Percentiles rank a stretch among this genome's conserved stretches.
These are phyloP conservation scores for Nicotiana rustica DNA, from an alignment of 305 asterid genomes.

Conservation along the genomic window DNA sequence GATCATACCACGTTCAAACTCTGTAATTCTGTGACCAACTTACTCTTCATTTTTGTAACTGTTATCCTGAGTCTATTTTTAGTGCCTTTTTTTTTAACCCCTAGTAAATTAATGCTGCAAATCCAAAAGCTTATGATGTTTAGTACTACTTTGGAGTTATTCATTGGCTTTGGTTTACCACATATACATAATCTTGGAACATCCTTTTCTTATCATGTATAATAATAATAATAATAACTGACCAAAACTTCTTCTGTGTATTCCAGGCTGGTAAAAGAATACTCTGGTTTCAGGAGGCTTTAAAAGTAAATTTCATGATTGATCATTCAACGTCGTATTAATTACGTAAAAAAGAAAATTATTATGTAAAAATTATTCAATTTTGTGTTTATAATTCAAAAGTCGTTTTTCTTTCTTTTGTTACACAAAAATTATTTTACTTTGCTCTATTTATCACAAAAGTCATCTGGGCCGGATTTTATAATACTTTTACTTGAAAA, in stretches of 20 bases:
- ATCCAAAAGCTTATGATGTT: neutral
- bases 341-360: too few relatives aligned
- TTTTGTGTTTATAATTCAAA: too few relatives aligned
- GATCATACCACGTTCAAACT: neutral
- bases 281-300: too few relatives aligned
- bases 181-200: slow-evolving; percentile 29
- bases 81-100: neutral
- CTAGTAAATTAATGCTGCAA: neutral
- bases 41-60: neutral
- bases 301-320: too few relatives aligned
- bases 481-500: too few relatives aligned
- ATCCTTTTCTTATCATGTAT: slow-evolving; percentile 21
- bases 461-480: too few relatives aligned
- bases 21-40: neutral
- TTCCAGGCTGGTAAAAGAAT: too few relatives aligned
- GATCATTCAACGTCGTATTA: too few relatives aligned
- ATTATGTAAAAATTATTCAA: too few relatives aligned
- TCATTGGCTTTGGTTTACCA: slow-evolving; percentile 7
- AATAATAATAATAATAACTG: neutral
- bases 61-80: neutral
- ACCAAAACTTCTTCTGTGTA: neutral
- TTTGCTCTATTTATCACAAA: too few relatives aligned
- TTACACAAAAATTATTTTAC: too few relatives aligned
- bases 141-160: neutral
- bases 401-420: too few relatives aligned